phyloP scores from a whole-genome alignment of 805 yeast species.

The Ogataea philodendri region DNA sequence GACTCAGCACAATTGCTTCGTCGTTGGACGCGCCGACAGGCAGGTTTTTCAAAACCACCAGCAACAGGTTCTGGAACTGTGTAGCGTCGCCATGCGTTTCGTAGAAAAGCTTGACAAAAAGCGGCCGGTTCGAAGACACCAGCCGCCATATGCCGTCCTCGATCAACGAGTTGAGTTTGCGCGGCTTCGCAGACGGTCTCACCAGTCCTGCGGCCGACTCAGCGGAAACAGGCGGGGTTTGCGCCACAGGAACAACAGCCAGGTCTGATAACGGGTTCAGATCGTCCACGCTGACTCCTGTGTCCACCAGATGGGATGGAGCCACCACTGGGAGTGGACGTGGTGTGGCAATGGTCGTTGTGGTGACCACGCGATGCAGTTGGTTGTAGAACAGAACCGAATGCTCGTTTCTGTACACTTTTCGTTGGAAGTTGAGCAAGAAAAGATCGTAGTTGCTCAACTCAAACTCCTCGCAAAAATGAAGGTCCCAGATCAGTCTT shows the following conservation, averaged over 20 bases:
- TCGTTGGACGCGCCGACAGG: slow-evolving; percentile 8
- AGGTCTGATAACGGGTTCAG: slow-evolving; percentile 29
- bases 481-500: slow-evolving; percentile 26
- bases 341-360: slow-evolving; percentile 6
- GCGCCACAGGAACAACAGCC: slow-evolving; percentile 23
- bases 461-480: slow-evolving; percentile 23
- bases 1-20: slow-evolving; percentile 9
- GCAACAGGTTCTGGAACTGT: slow-evolving; percentile 18
- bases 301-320: slow-evolving; percentile 20
- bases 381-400: slow-evolving; percentile 21
- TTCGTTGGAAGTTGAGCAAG: slow-evolving; percentile 16
- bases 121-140: slow-evolving; percentile 16
- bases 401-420: slow-evolving; percentile 14
- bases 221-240: slow-evolving; percentile 18
- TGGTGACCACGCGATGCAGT: slow-evolving; percentile 15
- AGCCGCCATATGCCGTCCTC: slow-evolving; percentile 27
- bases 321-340: slow-evolving; percentile 14
- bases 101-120: slow-evolving; percentile 24
- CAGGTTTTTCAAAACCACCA: slow-evolving; percentile 17
- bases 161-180: slow-evolving; percentile 13
- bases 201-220: slow-evolving; percentile 6
- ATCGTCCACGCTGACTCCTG: slow-evolving; percentile 24
- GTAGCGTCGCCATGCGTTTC: slow-evolving; percentile 10
- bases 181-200: slow-evolving; percentile 5
- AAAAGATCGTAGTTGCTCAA: slow-evolving; percentile 22